Evolutionary conservation across 139 green algal species (phyloP).

Genomic region (Chlamydomonas incerta): DNA sequence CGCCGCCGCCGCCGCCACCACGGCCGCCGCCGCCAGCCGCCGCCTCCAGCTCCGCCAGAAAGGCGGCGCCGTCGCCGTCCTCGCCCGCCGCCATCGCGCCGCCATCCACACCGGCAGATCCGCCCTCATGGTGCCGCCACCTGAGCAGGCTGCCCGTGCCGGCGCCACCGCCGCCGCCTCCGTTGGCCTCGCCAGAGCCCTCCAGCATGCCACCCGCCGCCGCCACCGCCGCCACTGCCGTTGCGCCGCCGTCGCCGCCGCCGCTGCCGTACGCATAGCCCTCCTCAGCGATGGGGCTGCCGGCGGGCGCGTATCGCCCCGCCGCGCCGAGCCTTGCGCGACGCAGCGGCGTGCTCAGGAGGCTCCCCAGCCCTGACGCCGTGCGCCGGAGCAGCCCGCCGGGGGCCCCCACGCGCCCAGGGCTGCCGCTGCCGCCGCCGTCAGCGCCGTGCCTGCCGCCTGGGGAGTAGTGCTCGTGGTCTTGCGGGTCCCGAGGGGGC

Average conservation of each 20-base stretch:
- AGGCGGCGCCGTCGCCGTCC: background rate
- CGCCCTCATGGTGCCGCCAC: background rate
- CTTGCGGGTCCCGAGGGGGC: background rate
- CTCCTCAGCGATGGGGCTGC: conserved; percentile 1
- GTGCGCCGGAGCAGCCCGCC: background rate
- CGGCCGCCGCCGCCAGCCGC: no score
- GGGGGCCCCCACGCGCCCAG: background rate
- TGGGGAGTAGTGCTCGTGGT: background rate
- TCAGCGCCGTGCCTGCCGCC: background rate
- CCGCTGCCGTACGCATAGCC: background rate
- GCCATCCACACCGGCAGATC: no score
- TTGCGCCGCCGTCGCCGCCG: background rate
- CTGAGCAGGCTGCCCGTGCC: background rate
- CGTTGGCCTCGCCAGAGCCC: conserved; percentile 10
- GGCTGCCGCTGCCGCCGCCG: background rate
- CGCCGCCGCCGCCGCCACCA: background rate
- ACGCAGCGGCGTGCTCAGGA: background rate
- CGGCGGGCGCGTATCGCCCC: background rate
- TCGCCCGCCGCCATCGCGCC: conserved; percentile 1
- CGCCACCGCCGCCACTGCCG: no score
- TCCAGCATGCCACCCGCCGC: conserved; percentile 12
- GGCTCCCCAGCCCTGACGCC: background rate
- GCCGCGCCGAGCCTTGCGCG: background rate
- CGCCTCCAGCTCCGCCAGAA: background rate
- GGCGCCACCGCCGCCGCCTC: background rate